These are phyloP conservation scores for Pythium scleroteichum DNA, from an alignment of 352 stramenopile genomes.

Conservation along the genomic window DNA sequence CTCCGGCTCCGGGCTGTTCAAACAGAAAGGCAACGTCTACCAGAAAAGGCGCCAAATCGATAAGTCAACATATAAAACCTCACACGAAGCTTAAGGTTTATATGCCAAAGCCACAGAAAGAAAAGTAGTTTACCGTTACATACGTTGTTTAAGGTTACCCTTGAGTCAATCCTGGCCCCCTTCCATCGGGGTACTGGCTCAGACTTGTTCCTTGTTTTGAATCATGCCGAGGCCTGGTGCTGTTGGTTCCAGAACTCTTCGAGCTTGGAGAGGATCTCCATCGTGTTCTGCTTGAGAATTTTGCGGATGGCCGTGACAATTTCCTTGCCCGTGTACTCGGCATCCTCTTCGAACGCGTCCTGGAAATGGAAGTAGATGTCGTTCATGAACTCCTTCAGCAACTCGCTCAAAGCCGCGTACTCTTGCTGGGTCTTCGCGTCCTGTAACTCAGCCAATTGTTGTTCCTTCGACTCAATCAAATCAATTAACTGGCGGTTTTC, in stretches of 20 bases:
- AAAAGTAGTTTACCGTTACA: not conserved
- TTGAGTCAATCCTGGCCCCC: too few species aligned
- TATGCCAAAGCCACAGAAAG: conserved; percentile 1
- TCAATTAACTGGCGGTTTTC: conserved; percentile 56
- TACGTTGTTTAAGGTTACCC: conserved; percentile 1
- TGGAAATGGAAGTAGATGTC: conserved; percentile 88
- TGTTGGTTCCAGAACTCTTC: conserved; percentile 75
- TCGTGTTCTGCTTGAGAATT: conserved; percentile 85
- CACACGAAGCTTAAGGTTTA: conserved; percentile 18
- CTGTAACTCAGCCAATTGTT: conserved; percentile 49
- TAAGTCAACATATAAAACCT: conserved; percentile 14
- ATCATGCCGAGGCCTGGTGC: conserved; percentile 14
- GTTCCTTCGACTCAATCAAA: conserved; percentile 44
- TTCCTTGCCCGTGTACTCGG: conserved; percentile 81
- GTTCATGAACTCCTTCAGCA: conserved; percentile 89
- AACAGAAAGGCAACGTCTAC: conserved; percentile 25
- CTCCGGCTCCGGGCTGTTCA: conserved; percentile 1
- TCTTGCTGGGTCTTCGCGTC: conserved; percentile 52
- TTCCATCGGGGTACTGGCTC: too few species aligned
- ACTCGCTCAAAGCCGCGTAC: conserved; percentile 55
- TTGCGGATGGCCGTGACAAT: conserved; percentile 82
- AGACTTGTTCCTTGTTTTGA: too few species aligned
- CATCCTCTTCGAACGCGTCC: conserved; percentile 82
- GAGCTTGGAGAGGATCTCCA: conserved; percentile 71
- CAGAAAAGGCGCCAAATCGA: conserved; percentile 22